These are phyloP conservation scores for Lotmaria passim DNA, from an alignment of 208 protist species.

Conservation along the genomic window DNA sequence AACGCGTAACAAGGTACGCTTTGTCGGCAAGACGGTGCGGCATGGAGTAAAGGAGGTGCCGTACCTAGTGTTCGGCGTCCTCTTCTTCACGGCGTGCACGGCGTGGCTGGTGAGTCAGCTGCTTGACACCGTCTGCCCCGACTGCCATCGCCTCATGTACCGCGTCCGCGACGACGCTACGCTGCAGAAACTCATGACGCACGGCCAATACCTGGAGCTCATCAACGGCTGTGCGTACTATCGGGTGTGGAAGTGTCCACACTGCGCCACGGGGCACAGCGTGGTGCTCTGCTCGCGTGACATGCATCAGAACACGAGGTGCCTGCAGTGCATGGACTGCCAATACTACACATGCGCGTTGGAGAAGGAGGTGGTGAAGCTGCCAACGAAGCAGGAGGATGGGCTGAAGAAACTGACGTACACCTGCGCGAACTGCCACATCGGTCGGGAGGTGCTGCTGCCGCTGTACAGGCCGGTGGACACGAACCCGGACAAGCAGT, in stretches of 20 bases:
- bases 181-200: constrained; percentile 63
- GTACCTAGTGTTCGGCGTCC: constrained; percentile 58
- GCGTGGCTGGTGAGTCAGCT: constrained; percentile 71
- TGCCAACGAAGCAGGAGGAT: constrained; percentile 83
- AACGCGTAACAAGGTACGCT: constrained; percentile 74
- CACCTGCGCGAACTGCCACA: constrained; percentile 78
- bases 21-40: constrained; percentile 57
- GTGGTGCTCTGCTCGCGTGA: constrained; percentile 79
- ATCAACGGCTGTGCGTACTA: constrained; percentile 83
- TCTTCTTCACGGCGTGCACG: constrained; percentile 69
- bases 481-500: constrained; percentile 64
- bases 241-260: constrained; percentile 81
- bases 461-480: constrained; percentile 80
- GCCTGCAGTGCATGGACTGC: constrained; percentile 88
- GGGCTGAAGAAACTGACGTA: constrained; percentile 82
- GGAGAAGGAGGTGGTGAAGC: constrained; percentile 75
- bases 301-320: constrained; percentile 79
- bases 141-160: constrained; percentile 73
- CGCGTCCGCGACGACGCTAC: constrained; percentile 76
- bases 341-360: constrained; percentile 85
- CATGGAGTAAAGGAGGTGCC: constrained; percentile 69
- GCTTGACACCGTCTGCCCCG: constrained; percentile 78
- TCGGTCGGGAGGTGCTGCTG: constrained; percentile 77
- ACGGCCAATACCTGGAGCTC: constrained; percentile 79
- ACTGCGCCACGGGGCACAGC: constrained; percentile 57